phyloP scores from a whole-genome alignment of 768 basidiomycete species.

The Tricholoma sp. region DNA sequence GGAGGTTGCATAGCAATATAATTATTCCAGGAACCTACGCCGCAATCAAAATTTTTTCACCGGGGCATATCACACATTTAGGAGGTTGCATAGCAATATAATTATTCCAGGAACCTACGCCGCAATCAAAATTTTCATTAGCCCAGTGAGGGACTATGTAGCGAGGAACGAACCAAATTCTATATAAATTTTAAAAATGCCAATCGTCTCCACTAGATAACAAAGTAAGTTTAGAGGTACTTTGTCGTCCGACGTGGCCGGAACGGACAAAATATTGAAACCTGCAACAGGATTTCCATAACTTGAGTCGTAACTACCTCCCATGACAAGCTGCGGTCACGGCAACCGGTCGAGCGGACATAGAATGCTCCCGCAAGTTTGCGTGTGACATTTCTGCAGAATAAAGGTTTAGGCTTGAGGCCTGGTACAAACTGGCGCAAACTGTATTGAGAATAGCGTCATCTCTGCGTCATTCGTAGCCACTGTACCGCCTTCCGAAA shows the following conservation, averaged over 20 bases:
- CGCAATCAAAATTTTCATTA: neutral
- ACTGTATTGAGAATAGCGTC: neutral
- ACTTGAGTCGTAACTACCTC: neutral
- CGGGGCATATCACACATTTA: neutral
- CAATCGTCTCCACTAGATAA: neutral
- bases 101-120: neutral
- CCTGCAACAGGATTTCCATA: neutral
- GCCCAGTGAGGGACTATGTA: neutral
- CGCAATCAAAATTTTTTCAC: too few relatives aligned
- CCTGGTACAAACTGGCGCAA: too few relatives aligned
- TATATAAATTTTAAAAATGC: neutral
- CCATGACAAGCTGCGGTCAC: neutral
- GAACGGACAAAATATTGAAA: neutral
- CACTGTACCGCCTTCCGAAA: neutral
- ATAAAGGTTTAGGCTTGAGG: neutral
- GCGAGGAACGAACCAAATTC: neutral
- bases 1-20: neutral
- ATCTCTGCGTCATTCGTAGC: neutral
- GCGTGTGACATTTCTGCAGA: neutral
- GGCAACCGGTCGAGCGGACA: neutral
- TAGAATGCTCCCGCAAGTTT: neutral
- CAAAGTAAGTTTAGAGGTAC: neutral
- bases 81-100: neutral
- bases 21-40: neutral
- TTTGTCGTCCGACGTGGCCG: neutral